These are phyloP conservation scores for Medicago arabica DNA, from an alignment of 306 rosid species.

Conservation along the genomic window DNA sequence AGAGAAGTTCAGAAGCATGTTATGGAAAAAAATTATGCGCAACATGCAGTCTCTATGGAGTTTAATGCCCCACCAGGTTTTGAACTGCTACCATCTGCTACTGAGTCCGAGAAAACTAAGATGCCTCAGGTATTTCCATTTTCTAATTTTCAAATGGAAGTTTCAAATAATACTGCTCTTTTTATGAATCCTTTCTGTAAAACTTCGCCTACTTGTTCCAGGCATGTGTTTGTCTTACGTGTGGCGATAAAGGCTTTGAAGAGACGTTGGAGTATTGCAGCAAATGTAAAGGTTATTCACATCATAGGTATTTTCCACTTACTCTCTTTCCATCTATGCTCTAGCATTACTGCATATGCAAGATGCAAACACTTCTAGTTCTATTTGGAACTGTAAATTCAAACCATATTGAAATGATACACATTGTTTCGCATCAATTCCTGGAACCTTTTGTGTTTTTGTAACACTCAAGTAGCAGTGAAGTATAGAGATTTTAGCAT, in stretches of 20 bases:
- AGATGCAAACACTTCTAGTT: no score
- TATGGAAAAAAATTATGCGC: not conserved
- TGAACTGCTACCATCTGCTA: conserved; percentile 13
- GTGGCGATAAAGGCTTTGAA: conserved; percentile 39
- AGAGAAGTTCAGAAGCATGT: not conserved
- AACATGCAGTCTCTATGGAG: conserved; percentile 13
- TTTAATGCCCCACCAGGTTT: not conserved
- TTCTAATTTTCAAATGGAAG: not conserved
- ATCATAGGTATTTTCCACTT: conserved; percentile 43
- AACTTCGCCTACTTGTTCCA: conserved; percentile 12
- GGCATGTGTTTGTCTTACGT: conserved; percentile 45
- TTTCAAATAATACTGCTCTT: not conserved
- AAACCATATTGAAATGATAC: no score
- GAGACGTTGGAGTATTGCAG: conserved; percentile 45
- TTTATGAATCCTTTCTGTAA: not conserved
- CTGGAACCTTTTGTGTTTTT: no score
- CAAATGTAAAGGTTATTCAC: conserved; percentile 34
- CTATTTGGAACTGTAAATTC: no score
- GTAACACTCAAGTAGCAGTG: no score
- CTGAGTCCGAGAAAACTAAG: not conserved
- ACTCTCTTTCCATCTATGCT: not conserved
- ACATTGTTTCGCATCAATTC: no score
- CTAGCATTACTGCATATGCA: not conserved
- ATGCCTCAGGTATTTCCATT: conserved; percentile 25
- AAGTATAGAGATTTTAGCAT: no score